A percentile compares a stretch with the other conserved stretches of the same genome.
These are phyloP conservation scores for Osmanthus fragrans DNA, from an alignment of 257 asterid genomes.

Conservation along the genomic window DNA sequence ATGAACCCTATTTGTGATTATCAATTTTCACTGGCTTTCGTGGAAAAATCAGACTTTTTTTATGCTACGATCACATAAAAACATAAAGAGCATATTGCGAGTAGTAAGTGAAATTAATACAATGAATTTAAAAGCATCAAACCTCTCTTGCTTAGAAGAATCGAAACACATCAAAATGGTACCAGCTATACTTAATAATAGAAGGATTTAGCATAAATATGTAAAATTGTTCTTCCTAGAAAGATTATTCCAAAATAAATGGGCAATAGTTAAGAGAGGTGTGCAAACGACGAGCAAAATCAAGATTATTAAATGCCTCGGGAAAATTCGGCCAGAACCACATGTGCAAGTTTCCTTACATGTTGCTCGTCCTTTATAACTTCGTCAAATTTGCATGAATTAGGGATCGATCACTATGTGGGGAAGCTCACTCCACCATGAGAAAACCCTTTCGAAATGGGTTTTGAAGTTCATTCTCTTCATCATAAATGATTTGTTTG, in stretches of 20 bases:
- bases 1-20: too few species aligned
- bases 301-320: not conserved
- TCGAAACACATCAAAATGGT: slow-evolving; percentile 11
- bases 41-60: too few species aligned
- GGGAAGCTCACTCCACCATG: too few species aligned
- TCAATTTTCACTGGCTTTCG: too few species aligned
- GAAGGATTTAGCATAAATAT: slow-evolving; percentile 11
- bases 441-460: too few species aligned
- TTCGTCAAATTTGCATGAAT: too few species aligned
- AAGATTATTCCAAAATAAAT: slow-evolving; percentile 7
- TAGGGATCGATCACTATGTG: too few species aligned
- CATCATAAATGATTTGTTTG: too few species aligned
- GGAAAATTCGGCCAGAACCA: slow-evolving; percentile 23
- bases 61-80: not conserved
- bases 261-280: slow-evolving; percentile 8
- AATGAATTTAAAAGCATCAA: slow-evolving; percentile 16
- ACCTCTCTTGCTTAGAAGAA: not conserved
- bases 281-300: not conserved
- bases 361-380: too few species aligned
- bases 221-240: slow-evolving; percentile 12
- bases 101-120: not conserved
- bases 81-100: not conserved
- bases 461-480: too few species aligned
- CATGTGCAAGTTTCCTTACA: too few species aligned
- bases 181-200: slow-evolving; percentile 3